phyloP scores from a whole-genome alignment of 179 eudicot genomes.

The Gypsophila paniculata region DNA sequence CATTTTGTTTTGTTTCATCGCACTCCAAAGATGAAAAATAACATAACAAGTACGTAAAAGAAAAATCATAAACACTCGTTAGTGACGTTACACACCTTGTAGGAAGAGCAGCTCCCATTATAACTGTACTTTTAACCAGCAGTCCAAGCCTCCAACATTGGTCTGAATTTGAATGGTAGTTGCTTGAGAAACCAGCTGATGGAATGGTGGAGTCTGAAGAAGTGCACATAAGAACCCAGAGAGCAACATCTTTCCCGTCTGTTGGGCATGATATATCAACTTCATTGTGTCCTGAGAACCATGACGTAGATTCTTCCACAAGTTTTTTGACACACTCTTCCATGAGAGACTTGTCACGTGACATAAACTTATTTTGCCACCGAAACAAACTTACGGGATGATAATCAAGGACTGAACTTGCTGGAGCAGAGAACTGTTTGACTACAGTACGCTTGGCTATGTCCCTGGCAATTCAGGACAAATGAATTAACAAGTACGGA shows the following conservation, averaged over 20 bases:
- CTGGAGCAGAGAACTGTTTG: conserved; percentile 68
- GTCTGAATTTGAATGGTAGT: conserved; percentile 24
- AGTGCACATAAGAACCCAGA: conserved; percentile 65
- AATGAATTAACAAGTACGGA: neutral
- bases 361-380: conserved; percentile 41
- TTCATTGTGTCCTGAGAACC: conserved; percentile 29
- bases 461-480: conserved; percentile 56
- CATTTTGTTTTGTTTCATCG: neutral
- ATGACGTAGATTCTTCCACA: conserved; percentile 47
- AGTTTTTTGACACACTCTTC: conserved; percentile 41
- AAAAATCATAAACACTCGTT: neutral
- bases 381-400: conserved; percentile 57
- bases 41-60: neutral
- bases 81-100: too few species aligned
- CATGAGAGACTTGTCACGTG: conserved; percentile 24
- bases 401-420: conserved; percentile 46
- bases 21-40: neutral
- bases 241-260: conserved; percentile 51
- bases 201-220: conserved; percentile 33
- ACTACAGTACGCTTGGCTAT: conserved; percentile 50
- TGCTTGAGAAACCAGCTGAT: conserved; percentile 32
- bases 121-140: conserved; percentile 53
- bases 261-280: conserved; percentile 23
- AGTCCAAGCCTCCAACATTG: conserved; percentile 77
- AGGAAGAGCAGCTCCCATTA: conserved; percentile 56